Conservation (phyloP, 495 filamentous ascomycete species). For the Neurospora discreta region DNA sequence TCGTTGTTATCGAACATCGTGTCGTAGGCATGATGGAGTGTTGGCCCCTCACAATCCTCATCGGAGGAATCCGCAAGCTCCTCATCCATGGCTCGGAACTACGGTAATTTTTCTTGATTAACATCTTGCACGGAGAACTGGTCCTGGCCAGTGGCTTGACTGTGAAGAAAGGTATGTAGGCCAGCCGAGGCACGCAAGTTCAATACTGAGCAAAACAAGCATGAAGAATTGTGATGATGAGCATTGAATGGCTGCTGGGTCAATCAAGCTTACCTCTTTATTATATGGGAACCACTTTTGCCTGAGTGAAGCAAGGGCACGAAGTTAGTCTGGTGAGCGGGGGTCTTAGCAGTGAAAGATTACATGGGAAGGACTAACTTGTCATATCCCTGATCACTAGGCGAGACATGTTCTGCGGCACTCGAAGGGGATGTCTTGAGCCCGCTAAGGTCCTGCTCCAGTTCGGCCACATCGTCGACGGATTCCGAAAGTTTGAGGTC, state of each 20-base stretch:
- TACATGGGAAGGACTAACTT: conserved; percentile 15
- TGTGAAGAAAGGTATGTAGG: background rate
- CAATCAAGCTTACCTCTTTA: conserved; percentile 26
- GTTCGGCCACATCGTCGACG: conserved; percentile 37
- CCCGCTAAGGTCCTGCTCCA: conserved; percentile 35
- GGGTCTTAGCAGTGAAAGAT: background rate
- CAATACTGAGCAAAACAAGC: background rate
- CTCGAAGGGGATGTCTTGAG: conserved; percentile 28
- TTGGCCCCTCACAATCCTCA: conserved; percentile 45
- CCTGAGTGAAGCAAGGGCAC: conserved; percentile 2
- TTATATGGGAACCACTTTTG: conserved; percentile 31
- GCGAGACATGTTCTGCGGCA: conserved; percentile 20
- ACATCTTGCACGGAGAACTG: background rate
- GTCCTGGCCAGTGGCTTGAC: background rate
- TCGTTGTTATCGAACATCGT: conserved; percentile 40
- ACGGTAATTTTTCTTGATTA: conserved; percentile 3
- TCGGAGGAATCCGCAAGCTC: conserved; percentile 45
- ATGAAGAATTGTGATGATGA: background rate
- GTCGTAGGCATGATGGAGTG: conserved; percentile 43
- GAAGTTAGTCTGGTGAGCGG: background rate
- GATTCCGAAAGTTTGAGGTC: conserved; percentile 31
- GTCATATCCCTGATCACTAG: conserved; percentile 15
- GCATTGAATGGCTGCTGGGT: background rate
- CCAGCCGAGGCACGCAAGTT: background rate
- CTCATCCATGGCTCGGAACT: conserved; percentile 33